A percentile compares a stretch with the other conserved stretches of the same genome.
phyloP scores from a whole-genome alignment of 148 eudicot genomes.

The Rhododendron ferrugineum region DNA sequence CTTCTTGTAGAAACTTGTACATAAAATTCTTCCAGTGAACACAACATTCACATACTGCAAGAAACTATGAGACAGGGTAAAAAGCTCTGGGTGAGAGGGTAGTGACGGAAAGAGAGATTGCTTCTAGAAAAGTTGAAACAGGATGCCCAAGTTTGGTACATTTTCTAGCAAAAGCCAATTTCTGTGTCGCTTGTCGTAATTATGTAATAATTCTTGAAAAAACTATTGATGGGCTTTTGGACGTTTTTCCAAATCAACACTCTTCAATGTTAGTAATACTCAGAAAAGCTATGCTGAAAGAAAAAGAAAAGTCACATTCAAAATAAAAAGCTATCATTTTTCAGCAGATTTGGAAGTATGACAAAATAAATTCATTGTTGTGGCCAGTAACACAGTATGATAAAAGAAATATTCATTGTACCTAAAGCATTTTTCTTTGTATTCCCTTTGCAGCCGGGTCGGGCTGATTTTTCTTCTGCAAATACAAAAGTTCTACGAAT shows the following conservation, averaged over 20 bases:
- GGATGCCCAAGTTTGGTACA: background rate
- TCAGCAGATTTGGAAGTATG: background rate
- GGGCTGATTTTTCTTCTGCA: constrained; percentile 86
- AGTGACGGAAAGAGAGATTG: background rate
- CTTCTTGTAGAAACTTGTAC: too few relatives aligned
- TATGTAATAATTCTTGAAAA: background rate
- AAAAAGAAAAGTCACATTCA: background rate
- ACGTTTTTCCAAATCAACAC: background rate
- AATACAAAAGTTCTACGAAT: constrained; percentile 91
- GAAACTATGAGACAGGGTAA: background rate
- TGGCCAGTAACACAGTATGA: background rate
- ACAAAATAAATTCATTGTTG: background rate
- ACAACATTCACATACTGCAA: background rate
- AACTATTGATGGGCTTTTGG: background rate
- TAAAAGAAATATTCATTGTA: background rate
- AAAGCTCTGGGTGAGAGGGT: background rate
- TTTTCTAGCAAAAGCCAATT: background rate
- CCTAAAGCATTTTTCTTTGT: background rate
- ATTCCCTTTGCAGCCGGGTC: constrained; percentile 64
- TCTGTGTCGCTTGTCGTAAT: background rate
- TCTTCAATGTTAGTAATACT: background rate
- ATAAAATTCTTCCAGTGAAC: background rate
- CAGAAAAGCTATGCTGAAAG: background rate
- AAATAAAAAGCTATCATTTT: too few relatives aligned
- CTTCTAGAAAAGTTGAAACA: background rate